Evolutionary conservation across 164 flowering plant species (phyloP).

Genomic region (Vitis vinifera): ASM3070453v1 NC_081810.1:15187501-15188000

Average conservation of each 20-base stretch:
- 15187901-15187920: slow-evolving; percentile 56
- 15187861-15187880: slow-evolving; percentile 66
- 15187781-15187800: background rate
- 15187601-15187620: slow-evolving; percentile 59
- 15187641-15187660: slow-evolving; percentile 49
- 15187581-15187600: slow-evolving; percentile 54
- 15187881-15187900: slow-evolving; percentile 70
- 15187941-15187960: slow-evolving; percentile 59
- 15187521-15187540: background rate
- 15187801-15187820: too few species aligned
- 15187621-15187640: slow-evolving; percentile 77
- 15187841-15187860: slow-evolving; percentile 69
- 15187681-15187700: slow-evolving; percentile 66
- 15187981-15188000: slow-evolving; percentile 56
- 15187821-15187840: slow-evolving; percentile 19
- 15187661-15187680: slow-evolving; percentile 62
- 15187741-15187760: background rate
- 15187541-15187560: slow-evolving; percentile 35
- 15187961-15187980: slow-evolving; percentile 53
- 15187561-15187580: slow-evolving; percentile 39
- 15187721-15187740: background rate
- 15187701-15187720: slow-evolving; percentile 26
- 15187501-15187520: too few species aligned
- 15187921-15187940: slow-evolving; percentile 69
- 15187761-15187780: background rate